Percentiles rank a stretch among this genome's conserved stretches.
These are phyloP conservation scores for Dryadomyces quercus-mongolicae DNA, from an alignment of 2,329 filamentous ascomycete genomes.

Conservation along the genomic window DNA sequence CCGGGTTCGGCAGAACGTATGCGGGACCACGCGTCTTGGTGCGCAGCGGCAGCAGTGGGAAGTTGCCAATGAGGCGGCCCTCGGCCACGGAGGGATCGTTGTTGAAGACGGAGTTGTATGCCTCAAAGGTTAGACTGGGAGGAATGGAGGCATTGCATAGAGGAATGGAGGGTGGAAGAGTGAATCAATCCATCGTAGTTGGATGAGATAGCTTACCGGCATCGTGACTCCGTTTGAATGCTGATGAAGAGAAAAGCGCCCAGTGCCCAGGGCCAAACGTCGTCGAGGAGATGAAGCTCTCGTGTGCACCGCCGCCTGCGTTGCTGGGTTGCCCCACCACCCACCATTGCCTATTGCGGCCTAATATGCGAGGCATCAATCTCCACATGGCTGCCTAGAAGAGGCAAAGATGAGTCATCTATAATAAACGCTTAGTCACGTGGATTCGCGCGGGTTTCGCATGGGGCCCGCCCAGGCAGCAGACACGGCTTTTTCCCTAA, in stretches of 20 bases:
- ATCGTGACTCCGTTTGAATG: not conserved
- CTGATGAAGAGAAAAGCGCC: not conserved
- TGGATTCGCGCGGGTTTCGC: constrained; percentile 6
- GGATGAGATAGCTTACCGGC: constrained; percentile 2
- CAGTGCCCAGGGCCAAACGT: not conserved
- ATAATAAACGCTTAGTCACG: not conserved
- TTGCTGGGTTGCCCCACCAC: constrained; percentile 1
- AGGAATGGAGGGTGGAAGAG: too few species aligned
- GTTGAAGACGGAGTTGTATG: constrained; percentile 97
- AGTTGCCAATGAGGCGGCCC: constrained; percentile 64
- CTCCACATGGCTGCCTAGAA: not conserved
- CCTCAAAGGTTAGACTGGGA: constrained; percentile 38
- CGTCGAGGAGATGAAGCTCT: not conserved
- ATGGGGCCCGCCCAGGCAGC: not conserved
- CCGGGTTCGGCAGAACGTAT: constrained; percentile 61
- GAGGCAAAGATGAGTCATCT: not conserved
- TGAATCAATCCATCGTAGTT: too few species aligned
- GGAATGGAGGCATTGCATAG: too few species aligned
- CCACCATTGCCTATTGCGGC: not conserved
- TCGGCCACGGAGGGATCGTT: constrained; percentile 50
- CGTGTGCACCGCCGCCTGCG: not conserved
- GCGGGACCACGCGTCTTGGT: constrained; percentile 93
- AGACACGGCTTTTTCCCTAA: not conserved
- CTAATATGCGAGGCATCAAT: not conserved
- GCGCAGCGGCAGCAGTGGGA: constrained; percentile 85